Percentiles rank a stretch among this genome's conserved stretches.
phyloP scores from a whole-genome alignment of 2,329 filamentous ascomycete genomes.

The Chaetomiaceae sp. region DNA sequence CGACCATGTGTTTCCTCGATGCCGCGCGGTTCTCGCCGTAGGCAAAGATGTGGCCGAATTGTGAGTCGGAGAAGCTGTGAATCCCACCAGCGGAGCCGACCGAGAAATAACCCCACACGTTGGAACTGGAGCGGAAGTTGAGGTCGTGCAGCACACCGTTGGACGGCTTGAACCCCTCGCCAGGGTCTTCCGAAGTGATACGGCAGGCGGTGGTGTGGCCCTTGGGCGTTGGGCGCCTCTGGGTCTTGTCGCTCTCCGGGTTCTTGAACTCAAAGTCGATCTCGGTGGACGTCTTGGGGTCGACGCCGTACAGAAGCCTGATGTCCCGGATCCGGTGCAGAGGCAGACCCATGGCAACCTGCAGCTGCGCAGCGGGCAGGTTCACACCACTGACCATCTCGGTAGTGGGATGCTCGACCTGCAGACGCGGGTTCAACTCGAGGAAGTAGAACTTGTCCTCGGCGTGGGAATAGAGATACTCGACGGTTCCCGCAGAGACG shows the following conservation, averaged over 20 bases:
- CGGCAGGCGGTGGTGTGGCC: constrained; percentile 97
- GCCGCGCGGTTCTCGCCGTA: constrained; percentile 96
- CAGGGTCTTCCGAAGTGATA: constrained; percentile 98
- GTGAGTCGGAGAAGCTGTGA: constrained; percentile 97
- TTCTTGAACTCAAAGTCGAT: constrained; percentile 97
- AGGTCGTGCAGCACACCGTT: constrained; percentile 98
- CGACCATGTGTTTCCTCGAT: constrained; percentile 98
- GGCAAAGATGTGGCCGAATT: constrained; percentile 98
- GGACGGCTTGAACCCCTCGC: constrained; percentile 98
- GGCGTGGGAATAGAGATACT: constrained; percentile 96
- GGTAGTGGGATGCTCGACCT: constrained; percentile 98
- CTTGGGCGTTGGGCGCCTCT: constrained; percentile 87
- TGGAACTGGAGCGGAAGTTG: constrained; percentile 97
- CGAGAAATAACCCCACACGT: constrained; percentile 99
- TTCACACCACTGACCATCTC: constrained; percentile 99
- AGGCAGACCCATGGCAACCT: constrained; percentile 97
- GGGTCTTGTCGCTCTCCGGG: constrained; percentile 72
- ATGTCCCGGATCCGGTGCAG: constrained; percentile 95
- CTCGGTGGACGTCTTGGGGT: constrained; percentile 75
- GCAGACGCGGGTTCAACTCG: constrained; percentile 95
- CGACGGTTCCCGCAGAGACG: constrained; percentile 96
- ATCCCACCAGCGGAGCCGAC: constrained; percentile 95
- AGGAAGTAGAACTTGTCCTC: constrained; percentile 99
- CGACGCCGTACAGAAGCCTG: constrained; percentile 88
- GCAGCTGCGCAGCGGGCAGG: constrained; percentile 91